phyloP scores from a whole-genome alignment of 306 rosid species.

The Corylus avellana region DNA sequence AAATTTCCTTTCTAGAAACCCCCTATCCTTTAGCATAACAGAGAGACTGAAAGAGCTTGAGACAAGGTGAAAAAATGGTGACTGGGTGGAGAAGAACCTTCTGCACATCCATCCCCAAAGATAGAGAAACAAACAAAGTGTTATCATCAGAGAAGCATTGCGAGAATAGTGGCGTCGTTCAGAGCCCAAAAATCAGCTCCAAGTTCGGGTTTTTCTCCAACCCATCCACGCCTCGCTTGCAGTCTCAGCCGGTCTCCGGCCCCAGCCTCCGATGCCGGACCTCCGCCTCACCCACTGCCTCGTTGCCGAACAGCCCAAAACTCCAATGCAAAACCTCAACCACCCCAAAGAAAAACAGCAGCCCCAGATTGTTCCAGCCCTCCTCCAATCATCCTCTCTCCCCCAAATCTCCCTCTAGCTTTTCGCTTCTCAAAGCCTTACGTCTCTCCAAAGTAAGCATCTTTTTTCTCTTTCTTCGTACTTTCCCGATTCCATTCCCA shows the following conservation, averaged over 20 bases:
- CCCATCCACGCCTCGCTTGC: slow-evolving; percentile 79
- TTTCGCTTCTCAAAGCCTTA: slow-evolving; percentile 76
- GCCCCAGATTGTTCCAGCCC: slow-evolving; percentile 51
- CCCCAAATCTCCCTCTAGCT: slow-evolving; percentile 80
- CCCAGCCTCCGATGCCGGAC: slow-evolving; percentile 84
- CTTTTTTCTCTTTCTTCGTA: not conserved
- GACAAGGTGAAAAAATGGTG: slow-evolving; percentile 53
- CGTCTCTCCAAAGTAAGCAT: slow-evolving; percentile 65
- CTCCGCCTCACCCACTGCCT: slow-evolving; percentile 42
- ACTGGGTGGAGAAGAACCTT: slow-evolving; percentile 96
- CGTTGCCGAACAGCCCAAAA: slow-evolving; percentile 75
- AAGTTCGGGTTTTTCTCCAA: slow-evolving; percentile 85
- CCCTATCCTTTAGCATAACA: not conserved
- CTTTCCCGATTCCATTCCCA: not conserved
- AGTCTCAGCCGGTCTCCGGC: slow-evolving; percentile 48
- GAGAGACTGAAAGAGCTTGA: not conserved
- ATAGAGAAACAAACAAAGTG: slow-evolving; percentile 41
- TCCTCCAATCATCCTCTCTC: slow-evolving; percentile 75
- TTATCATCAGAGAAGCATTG: slow-evolving; percentile 34
- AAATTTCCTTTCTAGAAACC: slow-evolving; percentile 1
- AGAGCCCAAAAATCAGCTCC: slow-evolving; percentile 60
- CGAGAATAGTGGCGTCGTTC: slow-evolving; percentile 29
- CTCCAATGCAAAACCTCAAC: slow-evolving; percentile 55
- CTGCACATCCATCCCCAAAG: slow-evolving; percentile 80
- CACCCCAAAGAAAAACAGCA: slow-evolving; percentile 37